These are phyloP conservation scores for Fusarium burgessii DNA, from an alignment of 2,329 filamentous ascomycete genomes.

Conservation along the genomic window DNA sequence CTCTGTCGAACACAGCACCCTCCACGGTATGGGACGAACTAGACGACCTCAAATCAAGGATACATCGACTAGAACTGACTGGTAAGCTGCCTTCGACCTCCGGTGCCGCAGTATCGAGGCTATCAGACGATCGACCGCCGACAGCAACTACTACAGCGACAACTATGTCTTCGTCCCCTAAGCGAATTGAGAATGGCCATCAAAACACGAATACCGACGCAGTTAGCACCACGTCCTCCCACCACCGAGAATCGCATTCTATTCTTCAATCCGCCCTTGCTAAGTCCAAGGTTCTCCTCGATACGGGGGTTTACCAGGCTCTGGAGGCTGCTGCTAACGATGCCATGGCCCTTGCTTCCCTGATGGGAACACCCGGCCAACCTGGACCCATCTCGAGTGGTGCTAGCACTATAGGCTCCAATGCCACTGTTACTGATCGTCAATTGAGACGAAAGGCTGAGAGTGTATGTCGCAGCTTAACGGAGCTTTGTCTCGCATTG, in stretches of 20 bases:
- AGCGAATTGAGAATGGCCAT: constrained; percentile 60
- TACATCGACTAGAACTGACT: constrained; percentile 88
- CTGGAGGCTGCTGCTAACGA: constrained; percentile 86
- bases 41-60: constrained; percentile 93
- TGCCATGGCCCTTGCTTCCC: constrained; percentile 80
- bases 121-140: constrained; percentile 83
- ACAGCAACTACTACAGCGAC: constrained; percentile 94
- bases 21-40: constrained; percentile 98
- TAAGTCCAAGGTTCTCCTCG: constrained; percentile 79
- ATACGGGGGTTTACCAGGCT: constrained; percentile 78
- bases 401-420: constrained; percentile 70
- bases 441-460: constrained; percentile 92
- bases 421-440: constrained; percentile 75
- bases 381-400: constrained; percentile 76
- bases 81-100: constrained; percentile 88
- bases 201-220: constrained; percentile 50
- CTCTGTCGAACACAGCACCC: constrained; percentile 85
- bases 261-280: constrained; percentile 82
- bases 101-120: constrained; percentile 79
- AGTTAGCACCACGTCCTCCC: constrained; percentile 56
- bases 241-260: constrained; percentile 73
- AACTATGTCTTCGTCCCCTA: constrained; percentile 90
- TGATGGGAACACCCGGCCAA: constrained; percentile 80
- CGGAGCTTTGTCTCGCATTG: constrained; percentile 89
- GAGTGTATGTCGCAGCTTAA: constrained; percentile 90